Percentiles rank a stretch among this genome's conserved stretches.
phyloP scores from a whole-genome alignment of 1,284 basidiomycete species.

The Fistulinella cinereoalba region DNA sequence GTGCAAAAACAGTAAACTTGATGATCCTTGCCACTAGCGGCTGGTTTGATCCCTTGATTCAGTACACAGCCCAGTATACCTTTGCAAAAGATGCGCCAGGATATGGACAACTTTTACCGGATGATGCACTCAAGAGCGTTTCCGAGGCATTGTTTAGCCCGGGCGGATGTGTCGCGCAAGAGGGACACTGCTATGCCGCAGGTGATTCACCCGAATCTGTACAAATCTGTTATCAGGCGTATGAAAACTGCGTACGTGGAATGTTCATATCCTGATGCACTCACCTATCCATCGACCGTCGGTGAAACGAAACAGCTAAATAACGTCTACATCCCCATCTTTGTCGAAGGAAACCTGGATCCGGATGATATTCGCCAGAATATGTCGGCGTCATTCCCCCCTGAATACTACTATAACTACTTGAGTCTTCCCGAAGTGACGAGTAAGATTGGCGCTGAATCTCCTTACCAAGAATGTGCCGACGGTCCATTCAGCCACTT shows the following conservation, averaged over 20 bases:
- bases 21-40: conserved; percentile 43
- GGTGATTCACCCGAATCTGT: conserved; percentile 45
- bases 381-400: conserved; percentile 52
- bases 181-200: conserved; percentile 53
- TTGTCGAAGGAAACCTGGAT: conserved; percentile 51
- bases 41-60: conserved; percentile 64
- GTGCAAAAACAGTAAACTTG: neutral
- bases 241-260: conserved; percentile 52
- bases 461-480: conserved; percentile 47
- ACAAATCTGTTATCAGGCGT: conserved; percentile 47
- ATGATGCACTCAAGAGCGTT: conserved; percentile 44
- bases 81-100: conserved; percentile 62
- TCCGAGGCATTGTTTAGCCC: conserved; percentile 47
- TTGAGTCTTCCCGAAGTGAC: conserved; percentile 37
- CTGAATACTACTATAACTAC: conserved; percentile 52
- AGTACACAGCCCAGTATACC: conserved; percentile 57
- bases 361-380: conserved; percentile 57
- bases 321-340: conserved; percentile 48
- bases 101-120: conserved; percentile 57
- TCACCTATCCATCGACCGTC: neutral
- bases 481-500: conserved; percentile 42
- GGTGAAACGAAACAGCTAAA: conserved; percentile 40
- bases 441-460: conserved; percentile 50
- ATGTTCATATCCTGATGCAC: neutral
- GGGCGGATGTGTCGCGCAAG: conserved; percentile 52